Base-by-base conservation (phyloP, 2,329 filamentous ascomycete genomes). In the Talaromyces sp. region DNA sequence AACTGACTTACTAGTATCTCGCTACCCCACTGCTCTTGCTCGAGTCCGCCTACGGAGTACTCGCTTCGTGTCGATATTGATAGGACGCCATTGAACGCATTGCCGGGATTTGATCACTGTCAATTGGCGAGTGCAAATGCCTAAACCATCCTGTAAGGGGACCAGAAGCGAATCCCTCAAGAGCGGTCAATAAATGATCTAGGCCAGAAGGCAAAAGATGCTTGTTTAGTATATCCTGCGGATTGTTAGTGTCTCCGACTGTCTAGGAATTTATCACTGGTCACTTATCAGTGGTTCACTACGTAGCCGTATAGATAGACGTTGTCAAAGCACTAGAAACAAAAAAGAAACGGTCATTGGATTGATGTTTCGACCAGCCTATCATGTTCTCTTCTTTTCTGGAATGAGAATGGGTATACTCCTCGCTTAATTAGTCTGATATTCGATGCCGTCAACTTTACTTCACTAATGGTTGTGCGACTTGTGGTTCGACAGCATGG, bases 101-200 rank as follows among this genome's bases (percentile, higher is more conserved):
- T 27, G n/a, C 16, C 49, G 49, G 24, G 49, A 52, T 52, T 52
- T 52, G 49, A 11, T 24, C 13, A 27, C 24, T 24, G 47, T 33
- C 49, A 52, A 52, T 31, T 33, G 14, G 49, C 24, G 14, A 33
- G 27, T 11, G 27, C 24, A 33, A 33, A 52, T 52, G 24, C 49
- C 49, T 10, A 33, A 14, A 50, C 27, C 22, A 24, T 9, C 11
- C 45, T 7, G 14, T 52, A 27, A 54, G 16, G 31, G 33, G 19
- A 37, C n/a, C n/a, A 56, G 33, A 56, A 54, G 52, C 33, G 52
- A 33, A 56, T 56, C 33, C 49, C 13, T 24, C 11, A 39, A 39
- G 52, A 56, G 52, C 52, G 52, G 52, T 56, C 52, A 56, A 56
- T 54, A 13, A n/a, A 35, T 35, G 31, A 56, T 56, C 52, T 24